phyloP scores from a whole-genome alignment of 2,329 filamentous ascomycete genomes.

The Pochonia chlamydosporia region DNA sequence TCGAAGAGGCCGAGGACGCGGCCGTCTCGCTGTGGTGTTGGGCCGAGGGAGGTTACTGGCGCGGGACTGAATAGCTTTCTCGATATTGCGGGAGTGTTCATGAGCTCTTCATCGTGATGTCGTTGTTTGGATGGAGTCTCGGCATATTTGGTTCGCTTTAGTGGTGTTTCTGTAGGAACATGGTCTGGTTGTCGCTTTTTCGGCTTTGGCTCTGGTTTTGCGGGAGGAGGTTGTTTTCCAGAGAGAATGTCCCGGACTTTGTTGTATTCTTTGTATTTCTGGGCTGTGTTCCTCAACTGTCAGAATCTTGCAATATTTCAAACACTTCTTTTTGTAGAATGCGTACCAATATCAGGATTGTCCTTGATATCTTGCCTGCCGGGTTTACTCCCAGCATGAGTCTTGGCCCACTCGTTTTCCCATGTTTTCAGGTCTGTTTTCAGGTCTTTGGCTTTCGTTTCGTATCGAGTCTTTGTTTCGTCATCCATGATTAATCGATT shows the following conservation, averaged over 20 bases:
- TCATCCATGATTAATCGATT: constrained; percentile 39
- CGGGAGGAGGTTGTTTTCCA: constrained; percentile 41
- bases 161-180: constrained; percentile 36
- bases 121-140: constrained; percentile 41
- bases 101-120: constrained; percentile 35
- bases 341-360: constrained; percentile 66
- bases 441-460: constrained; percentile 47
- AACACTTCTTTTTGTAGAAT: no score
- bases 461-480: constrained; percentile 36
- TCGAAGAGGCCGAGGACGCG: constrained; percentile 75
- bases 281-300: constrained; percentile 36
- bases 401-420: constrained; percentile 61
- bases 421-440: constrained; percentile 67
- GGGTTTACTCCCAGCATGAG: constrained; percentile 63
- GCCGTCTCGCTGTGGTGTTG: constrained; percentile 75
- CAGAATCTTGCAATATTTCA: not conserved
- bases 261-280: constrained; percentile 74
- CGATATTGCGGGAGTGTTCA: constrained; percentile 50
- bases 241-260: constrained; percentile 54
- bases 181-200: constrained; percentile 37
- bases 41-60: constrained; percentile 59
- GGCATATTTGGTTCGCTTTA: constrained; percentile 42
- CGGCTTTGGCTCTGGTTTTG: constrained; percentile 19
- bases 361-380: constrained; percentile 70
- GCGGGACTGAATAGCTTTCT: constrained; percentile 56